These are phyloP conservation scores for Botryotinia calthae DNA, from an alignment of 2,329 filamentous ascomycete genomes.

Conservation along the genomic window DNA sequence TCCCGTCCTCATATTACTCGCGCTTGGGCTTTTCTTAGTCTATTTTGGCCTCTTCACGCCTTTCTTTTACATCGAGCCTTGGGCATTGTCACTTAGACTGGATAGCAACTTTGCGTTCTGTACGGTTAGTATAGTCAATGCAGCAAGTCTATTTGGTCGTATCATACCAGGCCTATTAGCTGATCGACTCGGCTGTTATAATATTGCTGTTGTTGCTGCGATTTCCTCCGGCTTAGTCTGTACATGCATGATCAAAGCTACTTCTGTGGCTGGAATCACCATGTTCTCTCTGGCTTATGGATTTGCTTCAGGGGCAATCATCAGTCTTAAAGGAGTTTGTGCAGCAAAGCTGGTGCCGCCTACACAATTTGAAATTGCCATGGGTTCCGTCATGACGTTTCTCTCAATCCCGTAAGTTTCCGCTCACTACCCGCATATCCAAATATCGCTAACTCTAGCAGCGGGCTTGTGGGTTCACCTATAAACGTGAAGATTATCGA, in stretches of 20 bases:
- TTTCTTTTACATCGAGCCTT: slow-evolving; percentile 44
- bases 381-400: slow-evolving; percentile 29
- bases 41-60: slow-evolving; percentile 49
- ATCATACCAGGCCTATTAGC: slow-evolving; percentile 1
- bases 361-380: slow-evolving; percentile 29
- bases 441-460: slow-evolving; percentile 1
- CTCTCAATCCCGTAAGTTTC: slow-evolving; percentile 27
- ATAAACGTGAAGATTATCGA: slow-evolving; percentile 30
- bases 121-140: slow-evolving; percentile 49
- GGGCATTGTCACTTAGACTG: slow-evolving; percentile 48
- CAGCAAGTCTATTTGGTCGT: slow-evolving; percentile 8
- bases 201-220: slow-evolving; percentile 1
- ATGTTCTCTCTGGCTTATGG: slow-evolving; percentile 17
- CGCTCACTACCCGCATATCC: neutral
- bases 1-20: slow-evolving; percentile 26
- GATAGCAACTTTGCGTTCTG: slow-evolving; percentile 47
- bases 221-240: neutral
- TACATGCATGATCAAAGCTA: slow-evolving; percentile 15
- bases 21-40: slow-evolving; percentile 29
- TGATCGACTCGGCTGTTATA: slow-evolving; percentile 24
- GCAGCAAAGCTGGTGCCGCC: slow-evolving; percentile 25
- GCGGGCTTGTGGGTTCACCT: slow-evolving; percentile 30
- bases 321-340: slow-evolving; percentile 31
- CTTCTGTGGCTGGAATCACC: slow-evolving; percentile 7
- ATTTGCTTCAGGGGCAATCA: slow-evolving; percentile 30